Evolutionary conservation across 2,329 filamentous ascomycete species (phyloP).

Genomic region (Huntiella moniliformis): DNA sequence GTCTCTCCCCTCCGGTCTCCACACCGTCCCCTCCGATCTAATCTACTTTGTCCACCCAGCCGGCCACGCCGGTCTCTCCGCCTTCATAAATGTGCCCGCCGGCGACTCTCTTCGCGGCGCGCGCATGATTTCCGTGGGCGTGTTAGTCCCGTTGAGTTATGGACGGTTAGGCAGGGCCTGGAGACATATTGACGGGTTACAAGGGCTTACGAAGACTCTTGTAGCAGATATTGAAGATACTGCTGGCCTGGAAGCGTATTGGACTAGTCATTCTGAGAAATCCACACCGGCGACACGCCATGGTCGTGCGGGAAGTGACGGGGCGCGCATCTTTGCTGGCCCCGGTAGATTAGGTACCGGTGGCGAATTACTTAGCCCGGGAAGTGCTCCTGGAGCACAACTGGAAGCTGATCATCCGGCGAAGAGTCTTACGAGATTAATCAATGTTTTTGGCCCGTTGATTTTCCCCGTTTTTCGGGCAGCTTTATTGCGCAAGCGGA

Average conservation of each 20-base stretch:
- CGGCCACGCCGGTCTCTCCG: slow-evolving; percentile 70
- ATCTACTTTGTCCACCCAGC: slow-evolving; percentile 82
- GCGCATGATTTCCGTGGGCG: slow-evolving; percentile 78
- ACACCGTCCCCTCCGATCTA: slow-evolving; percentile 72
- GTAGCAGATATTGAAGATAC: slow-evolving; percentile 46
- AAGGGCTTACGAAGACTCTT: slow-evolving; percentile 52
- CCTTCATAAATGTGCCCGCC: slow-evolving; percentile 67
- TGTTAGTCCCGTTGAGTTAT: slow-evolving; percentile 69
- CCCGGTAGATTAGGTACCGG: background rate
- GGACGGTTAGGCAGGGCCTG: slow-evolving; percentile 75
- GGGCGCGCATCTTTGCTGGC: slow-evolving; percentile 2
- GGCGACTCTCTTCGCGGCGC: slow-evolving; percentile 66
- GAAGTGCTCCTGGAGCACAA: background rate
- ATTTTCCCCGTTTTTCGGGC: slow-evolving; percentile 83
- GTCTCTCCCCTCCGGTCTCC: slow-evolving; percentile 79
- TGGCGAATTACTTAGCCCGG: background rate
- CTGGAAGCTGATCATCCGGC: slow-evolving; percentile 52
- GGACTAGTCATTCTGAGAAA: slow-evolving; percentile 32
- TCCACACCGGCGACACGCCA: background rate
- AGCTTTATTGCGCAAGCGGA: slow-evolving; percentile 68
- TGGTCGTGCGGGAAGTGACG: slow-evolving; percentile 2
- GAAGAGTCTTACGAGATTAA: slow-evolving; percentile 55
- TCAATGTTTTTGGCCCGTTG: slow-evolving; percentile 75
- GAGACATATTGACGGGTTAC: slow-evolving; percentile 64
- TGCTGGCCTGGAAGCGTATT: slow-evolving; percentile 56